Evolutionary conservation across 2,329 filamentous ascomycete species (phyloP).

Genomic region (Arthrobotrys sphaeroides): DNA sequence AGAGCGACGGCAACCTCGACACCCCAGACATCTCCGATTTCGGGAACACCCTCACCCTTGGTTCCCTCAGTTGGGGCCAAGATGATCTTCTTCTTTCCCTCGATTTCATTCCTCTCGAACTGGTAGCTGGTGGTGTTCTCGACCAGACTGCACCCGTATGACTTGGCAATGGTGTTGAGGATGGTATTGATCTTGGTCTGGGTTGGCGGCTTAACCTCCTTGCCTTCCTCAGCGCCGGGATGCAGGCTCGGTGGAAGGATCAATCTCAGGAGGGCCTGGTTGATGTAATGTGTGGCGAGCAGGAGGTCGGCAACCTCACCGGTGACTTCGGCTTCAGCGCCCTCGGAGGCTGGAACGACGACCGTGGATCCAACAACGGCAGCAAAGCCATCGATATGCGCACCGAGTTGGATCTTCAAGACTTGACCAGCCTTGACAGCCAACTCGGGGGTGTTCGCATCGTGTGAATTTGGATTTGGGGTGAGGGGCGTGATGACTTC

Average conservation of each 20-base stretch:
- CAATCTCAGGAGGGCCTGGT: conserved; percentile 89
- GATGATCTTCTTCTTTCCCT: conserved; percentile 98
- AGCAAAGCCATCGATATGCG: conserved; percentile 96
- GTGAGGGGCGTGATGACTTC: conserved; percentile 97
- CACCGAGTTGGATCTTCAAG: conserved; percentile 97
- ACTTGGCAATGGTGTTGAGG: conserved; percentile 89
- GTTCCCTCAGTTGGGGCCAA: conserved; percentile 80
- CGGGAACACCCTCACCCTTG: conserved; percentile 88
- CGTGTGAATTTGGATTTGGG: conserved; percentile 82
- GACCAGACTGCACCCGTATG: conserved; percentile 89
- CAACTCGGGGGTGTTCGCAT: conserved; percentile 81
- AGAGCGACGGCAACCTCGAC: conserved; percentile 94
- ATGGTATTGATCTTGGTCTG: conserved; percentile 87
- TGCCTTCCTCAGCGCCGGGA: conserved; percentile 61
- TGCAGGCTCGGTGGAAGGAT: conserved; percentile 91
- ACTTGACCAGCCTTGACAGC: conserved; percentile 85
- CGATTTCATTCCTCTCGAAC: conserved; percentile 96
- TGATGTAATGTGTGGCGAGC: conserved; percentile 91
- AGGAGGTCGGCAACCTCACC: conserved; percentile 86
- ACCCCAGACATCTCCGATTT: conserved; percentile 94
- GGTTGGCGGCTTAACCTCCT: conserved; percentile 74
- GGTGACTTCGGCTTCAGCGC: conserved; percentile 70
- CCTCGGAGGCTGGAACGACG: conserved; percentile 73
- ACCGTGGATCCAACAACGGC: conserved; percentile 96
- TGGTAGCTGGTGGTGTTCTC: conserved; percentile 98